Percentiles rank a stretch among this genome's conserved stretches.
Evolutionary conservation across 140 eudicot genomes (phyloP).

Genomic region (Erigeron philadelphicus): DNA sequence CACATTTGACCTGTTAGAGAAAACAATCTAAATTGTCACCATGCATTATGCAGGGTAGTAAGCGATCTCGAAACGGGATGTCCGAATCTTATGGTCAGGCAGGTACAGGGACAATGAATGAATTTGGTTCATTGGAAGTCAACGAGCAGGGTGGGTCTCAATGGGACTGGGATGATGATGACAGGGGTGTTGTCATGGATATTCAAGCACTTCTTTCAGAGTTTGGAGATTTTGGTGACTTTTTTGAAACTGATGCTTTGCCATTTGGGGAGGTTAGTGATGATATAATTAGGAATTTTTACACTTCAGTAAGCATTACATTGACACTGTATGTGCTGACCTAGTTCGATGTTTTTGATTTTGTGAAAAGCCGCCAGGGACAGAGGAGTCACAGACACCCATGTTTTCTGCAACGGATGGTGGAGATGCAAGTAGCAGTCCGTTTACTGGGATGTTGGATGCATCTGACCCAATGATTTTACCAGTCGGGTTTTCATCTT

Average conservation of each 20-base stretch:
- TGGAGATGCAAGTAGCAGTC: constrained; percentile 79
- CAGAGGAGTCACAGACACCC: constrained; percentile 73
- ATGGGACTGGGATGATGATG: constrained; percentile 98
- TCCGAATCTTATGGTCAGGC: constrained; percentile 70
- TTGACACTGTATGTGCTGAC: constrained; percentile 9
- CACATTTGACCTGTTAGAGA: not conserved
- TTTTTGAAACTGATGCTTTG: constrained; percentile 77
- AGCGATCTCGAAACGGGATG: constrained; percentile 66
- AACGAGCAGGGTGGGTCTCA: constrained; percentile 64
- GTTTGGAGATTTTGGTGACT: constrained; percentile 97
- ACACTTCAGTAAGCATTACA: not conserved
- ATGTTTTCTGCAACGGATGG: constrained; percentile 63
- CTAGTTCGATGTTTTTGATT: constrained; percentile 22
- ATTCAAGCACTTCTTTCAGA: constrained; percentile 92
- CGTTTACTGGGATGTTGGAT: constrained; percentile 68
- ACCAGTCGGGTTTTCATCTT: constrained; percentile 62
- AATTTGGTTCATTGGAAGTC: constrained; percentile 44
- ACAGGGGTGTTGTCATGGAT: constrained; percentile 78
- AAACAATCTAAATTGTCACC: not conserved
- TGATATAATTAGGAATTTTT: not conserved
- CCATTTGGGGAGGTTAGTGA: constrained; percentile 93
- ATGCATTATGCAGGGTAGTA: constrained; percentile 58
- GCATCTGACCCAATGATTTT: constrained; percentile 70
- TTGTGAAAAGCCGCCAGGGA: constrained; percentile 92
- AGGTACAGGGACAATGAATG: constrained; percentile 50